Conservation (phyloP, 73 alveolate species). For the Blepharisma japonicum region DNA sequence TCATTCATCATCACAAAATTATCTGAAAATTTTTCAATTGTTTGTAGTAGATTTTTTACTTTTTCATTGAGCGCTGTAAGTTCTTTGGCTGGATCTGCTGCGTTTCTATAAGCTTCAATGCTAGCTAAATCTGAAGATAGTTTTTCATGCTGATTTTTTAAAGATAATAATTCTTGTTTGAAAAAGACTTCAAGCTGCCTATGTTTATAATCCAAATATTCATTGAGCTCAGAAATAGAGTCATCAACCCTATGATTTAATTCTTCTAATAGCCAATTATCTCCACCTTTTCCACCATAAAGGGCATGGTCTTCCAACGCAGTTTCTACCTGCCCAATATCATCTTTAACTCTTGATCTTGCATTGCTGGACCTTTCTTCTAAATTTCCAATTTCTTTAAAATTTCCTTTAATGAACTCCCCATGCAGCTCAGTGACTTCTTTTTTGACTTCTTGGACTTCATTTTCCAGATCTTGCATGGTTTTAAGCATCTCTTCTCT, state of each 20-base stretch:
- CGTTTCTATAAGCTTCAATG: neutral
- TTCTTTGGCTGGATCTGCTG: neutral
- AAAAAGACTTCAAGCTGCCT: neutral
- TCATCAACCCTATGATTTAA: constrained; percentile 3
- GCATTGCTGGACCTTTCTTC: neutral
- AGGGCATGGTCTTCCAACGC: constrained; percentile 8
- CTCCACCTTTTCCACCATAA: constrained; percentile 9
- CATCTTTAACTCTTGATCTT: neutral
- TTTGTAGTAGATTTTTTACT: neutral
- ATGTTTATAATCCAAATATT: neutral
- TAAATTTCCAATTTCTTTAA: neutral
- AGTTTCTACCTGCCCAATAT: neutral
- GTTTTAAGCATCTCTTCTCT: neutral
- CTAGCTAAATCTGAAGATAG: neutral
- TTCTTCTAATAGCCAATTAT: constrained; percentile 2
- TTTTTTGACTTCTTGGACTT: constrained; percentile 9
- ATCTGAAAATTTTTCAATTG: neutral
- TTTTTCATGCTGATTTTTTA: neutral
- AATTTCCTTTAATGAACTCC: neutral
- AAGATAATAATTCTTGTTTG: neutral
- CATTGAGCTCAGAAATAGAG: neutral
- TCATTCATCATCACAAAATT: neutral
- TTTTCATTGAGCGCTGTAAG: neutral
- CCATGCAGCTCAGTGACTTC: neutral
- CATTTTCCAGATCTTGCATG: neutral